Percentiles rank a stretch among this genome's conserved stretches.
Evolutionary conservation across 768 basidiomycete species (phyloP).

Genomic region (Mycena venus): DNA sequence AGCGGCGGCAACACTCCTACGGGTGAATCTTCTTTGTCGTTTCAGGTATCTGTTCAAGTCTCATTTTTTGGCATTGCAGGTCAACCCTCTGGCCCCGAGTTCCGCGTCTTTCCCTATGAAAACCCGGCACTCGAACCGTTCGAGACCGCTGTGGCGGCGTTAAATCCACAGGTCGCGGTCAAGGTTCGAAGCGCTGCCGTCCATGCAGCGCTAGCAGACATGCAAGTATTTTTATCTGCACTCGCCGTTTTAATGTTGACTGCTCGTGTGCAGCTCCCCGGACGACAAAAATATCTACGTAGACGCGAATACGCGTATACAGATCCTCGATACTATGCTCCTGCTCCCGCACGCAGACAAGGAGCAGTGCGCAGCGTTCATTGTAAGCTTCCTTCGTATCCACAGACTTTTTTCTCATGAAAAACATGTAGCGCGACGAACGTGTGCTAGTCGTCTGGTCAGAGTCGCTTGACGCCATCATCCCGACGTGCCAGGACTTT

Average conservation of each 20-base stretch:
- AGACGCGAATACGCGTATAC: conserved; percentile 88
- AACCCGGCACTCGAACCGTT: conserved; percentile 80
- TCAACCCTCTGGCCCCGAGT: conserved; percentile 53
- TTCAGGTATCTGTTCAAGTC: not conserved
- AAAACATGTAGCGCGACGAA: conserved; percentile 74
- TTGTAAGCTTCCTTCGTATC: conserved; percentile 68
- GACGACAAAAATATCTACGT: conserved; percentile 75
- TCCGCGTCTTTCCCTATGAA: conserved; percentile 89
- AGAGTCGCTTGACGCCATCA: conserved; percentile 82
- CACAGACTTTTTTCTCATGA: not conserved
- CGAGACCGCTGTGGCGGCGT: conserved; percentile 74
- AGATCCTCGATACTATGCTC: conserved; percentile 84
- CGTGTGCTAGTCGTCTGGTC: conserved; percentile 89
- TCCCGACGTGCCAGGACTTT: conserved; percentile 80
- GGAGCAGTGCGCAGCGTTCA: conserved; percentile 91
- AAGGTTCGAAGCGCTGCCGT: conserved; percentile 85
- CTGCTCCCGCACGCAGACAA: conserved; percentile 85
- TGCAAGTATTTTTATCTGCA: conserved; percentile 65
- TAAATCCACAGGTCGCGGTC: conserved; percentile 88
- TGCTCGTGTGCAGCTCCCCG: conserved; percentile 55
- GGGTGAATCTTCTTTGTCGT: conserved; percentile 43
- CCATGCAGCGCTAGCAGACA: conserved; percentile 80
- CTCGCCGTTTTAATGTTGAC: conserved; percentile 42
- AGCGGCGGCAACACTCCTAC: conserved; percentile 30
- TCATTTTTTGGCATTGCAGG: not conserved